Base-by-base conservation (phyloP, 2,329 filamentous ascomycete species). In the Biscogniauxia sp. region DNA sequence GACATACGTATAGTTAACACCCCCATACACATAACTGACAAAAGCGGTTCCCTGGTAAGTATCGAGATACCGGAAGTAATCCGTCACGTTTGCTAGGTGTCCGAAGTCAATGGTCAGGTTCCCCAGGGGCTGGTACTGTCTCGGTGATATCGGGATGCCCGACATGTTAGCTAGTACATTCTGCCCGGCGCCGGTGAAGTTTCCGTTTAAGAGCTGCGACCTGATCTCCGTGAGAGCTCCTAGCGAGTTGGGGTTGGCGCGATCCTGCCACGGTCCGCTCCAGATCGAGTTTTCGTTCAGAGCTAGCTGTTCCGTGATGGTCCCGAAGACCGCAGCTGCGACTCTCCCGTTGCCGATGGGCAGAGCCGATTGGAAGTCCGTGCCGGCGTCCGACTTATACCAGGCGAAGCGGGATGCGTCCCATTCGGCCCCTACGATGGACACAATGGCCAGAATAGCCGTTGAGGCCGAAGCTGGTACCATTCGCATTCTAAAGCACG, bases 261-360 rank as follows among this genome's bases (percentile, higher is more conserved):
- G 49, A 2, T 52, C 54, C 9, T 51, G 53, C n/a, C 52, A 19
- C 3, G 20, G 20, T 13, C 37, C 57, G 17, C 52, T 54, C 57
- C 41, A 55, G 28, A 59, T 37, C 15, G 57, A 59, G 25, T 55
- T 53, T n/a, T 59, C 57, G 45, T 59, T 59, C 11, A 59, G 37
- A 2, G 37, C 37, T 15, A 45, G 37, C 6, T 45, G 37, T 37
- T 62, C 60, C 7, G 51, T 73, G 13, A 74, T 68, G 13, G 77
- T 74, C 13, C 80, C 80, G 61, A 78, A 77, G 25, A 82, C 64
- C 75, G 81, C 81, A 2, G 67, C 71, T 5, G 71, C 74, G 1
- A 75, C 59, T 19, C 80, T 74, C 11, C 81, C 80, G 64, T 83
- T 83, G 2, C 81, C 80, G 58, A 83, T 74, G 1, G 81, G 80